Evolutionary conservation across 441 rosid genomes (phyloP).

Genomic region (Viola pubescens): DNA sequence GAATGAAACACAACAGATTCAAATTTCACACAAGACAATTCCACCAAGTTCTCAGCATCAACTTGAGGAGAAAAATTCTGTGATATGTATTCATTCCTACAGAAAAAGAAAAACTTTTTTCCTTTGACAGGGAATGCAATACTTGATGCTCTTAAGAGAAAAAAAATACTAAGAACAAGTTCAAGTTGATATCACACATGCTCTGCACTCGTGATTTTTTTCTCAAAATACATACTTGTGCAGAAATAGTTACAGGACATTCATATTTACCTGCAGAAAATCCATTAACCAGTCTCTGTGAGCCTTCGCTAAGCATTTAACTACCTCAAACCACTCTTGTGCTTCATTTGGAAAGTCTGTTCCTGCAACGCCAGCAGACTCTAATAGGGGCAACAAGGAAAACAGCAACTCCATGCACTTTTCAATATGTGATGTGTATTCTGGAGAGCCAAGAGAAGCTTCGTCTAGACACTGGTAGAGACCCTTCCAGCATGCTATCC

Average conservation of each 20-base stretch:
- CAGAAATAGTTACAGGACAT: no score
- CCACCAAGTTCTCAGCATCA: neutral
- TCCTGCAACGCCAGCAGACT: constrained; percentile 21
- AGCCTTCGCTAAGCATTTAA: constrained; percentile 69
- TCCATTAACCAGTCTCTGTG: constrained; percentile 55
- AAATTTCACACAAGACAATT: neutral
- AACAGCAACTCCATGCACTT: constrained; percentile 70
- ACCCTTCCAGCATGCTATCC: constrained; percentile 81
- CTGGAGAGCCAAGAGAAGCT: constrained; percentile 48
- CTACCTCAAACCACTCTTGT: constrained; percentile 62
- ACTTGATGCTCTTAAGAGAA: neutral
- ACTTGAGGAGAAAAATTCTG: neutral
- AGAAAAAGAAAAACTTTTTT: neutral
- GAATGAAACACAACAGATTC: constrained; percentile 1
- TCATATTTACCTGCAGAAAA: constrained; percentile 54
- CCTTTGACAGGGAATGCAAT: neutral
- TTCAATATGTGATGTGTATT: constrained; percentile 43
- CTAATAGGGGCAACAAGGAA: constrained; percentile 46
- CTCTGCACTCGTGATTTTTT: neutral
- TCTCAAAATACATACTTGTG: no score
- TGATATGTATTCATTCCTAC: neutral
- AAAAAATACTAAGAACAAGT: neutral
- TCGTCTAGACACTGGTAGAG: constrained; percentile 65
- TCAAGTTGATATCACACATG: neutral
- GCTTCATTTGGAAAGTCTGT: constrained; percentile 23